Conservation (phyloP, 805 yeast species). For the Saccharomycopsis microspora region DNA sequence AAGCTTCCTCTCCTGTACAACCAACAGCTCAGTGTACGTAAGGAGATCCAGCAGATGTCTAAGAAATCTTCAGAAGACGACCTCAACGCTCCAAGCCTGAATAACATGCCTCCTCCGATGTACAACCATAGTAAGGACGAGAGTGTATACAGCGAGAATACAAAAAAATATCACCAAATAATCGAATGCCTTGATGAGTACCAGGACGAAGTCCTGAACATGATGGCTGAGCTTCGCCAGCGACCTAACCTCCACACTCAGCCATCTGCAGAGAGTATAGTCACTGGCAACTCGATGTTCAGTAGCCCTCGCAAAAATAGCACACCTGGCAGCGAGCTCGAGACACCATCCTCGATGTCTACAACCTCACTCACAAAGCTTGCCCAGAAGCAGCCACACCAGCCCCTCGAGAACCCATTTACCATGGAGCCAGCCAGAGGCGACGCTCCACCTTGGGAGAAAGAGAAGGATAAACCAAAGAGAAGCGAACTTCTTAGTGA, state of each 20-base stretch:
- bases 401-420: neutral
- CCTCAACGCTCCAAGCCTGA: neutral
- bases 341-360: neutral
- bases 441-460: neutral
- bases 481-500: constrained; percentile 9
- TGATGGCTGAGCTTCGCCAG: neutral
- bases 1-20: neutral
- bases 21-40: neutral
- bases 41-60: neutral
- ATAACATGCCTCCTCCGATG: neutral
- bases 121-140: neutral
- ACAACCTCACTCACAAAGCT: neutral
- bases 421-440: neutral
- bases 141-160: constrained; percentile 1
- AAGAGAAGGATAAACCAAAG: neutral
- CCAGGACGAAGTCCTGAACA: neutral
- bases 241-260: neutral
- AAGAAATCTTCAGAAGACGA: neutral
- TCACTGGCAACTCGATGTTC: neutral
- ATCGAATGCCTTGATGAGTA: constrained; percentile 8
- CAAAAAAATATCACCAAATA: constrained; percentile 4
- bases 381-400: neutral
- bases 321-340: neutral
- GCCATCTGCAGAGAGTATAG: neutral
- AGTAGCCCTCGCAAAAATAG: neutral